These are phyloP conservation scores for Cordyceps fumosorosea DNA, from an alignment of 2,329 filamentous ascomycete species.

Conservation along the genomic window DNA sequence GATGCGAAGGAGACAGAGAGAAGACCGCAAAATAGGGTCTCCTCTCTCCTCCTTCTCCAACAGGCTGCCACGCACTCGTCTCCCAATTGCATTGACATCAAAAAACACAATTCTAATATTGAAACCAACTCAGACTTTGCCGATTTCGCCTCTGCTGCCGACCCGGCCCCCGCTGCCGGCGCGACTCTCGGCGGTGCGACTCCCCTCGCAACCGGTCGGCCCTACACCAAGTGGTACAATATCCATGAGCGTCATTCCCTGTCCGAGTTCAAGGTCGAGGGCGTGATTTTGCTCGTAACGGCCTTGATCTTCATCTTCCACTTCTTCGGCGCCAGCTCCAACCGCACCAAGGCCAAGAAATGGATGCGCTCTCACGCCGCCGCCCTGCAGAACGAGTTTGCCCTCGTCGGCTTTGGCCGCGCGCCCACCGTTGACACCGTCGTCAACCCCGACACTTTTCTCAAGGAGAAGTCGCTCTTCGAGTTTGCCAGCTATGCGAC, in stretches of 20 bases:
- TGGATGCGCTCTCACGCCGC: conserved; percentile 75
- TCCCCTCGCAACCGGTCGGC: conserved; percentile 45
- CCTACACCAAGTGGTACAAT: conserved; percentile 95
- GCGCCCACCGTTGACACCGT: conserved; percentile 41
- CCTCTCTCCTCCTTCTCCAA: neutral
- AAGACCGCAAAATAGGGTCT: neutral
- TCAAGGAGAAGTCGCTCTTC: conserved; percentile 82
- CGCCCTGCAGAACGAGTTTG: conserved; percentile 72
- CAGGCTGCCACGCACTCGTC: neutral
- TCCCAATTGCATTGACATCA: neutral
- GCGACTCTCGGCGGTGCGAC: conserved; percentile 37
- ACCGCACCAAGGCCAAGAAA: conserved; percentile 69
- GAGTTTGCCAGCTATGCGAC: conserved; percentile 86
- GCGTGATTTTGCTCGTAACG: conserved; percentile 71
- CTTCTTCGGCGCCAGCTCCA: conserved; percentile 71
- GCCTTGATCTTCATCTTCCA: conserved; percentile 70
- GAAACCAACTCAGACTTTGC: conserved; percentile 64
- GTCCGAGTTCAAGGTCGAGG: conserved; percentile 82
- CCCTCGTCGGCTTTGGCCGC: conserved; percentile 72
- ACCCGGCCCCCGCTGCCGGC: conserved; percentile 50
- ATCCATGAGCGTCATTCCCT: conserved; percentile 84
- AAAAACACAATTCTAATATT: conserved; percentile 19
- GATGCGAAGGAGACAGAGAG: neutral
- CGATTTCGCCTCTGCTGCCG: conserved; percentile 78
- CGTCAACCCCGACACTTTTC: conserved; percentile 37